Evolutionary conservation across 805 yeast genomes (phyloP).

Genomic region (Lachancea sp.): DNA sequence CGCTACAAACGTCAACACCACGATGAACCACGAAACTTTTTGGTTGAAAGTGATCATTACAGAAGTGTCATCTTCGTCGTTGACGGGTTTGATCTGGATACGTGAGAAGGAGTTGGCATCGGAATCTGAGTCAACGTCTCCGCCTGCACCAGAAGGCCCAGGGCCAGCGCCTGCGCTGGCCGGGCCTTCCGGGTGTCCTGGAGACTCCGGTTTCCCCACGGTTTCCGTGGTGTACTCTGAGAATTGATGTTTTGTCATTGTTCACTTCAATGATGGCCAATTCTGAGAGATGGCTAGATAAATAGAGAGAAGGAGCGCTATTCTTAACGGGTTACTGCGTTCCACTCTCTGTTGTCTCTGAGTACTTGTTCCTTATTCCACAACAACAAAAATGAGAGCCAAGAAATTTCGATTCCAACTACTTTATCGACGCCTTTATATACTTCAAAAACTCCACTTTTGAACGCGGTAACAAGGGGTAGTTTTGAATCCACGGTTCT

Average conservation of each 20-base stretch:
- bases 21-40: slow-evolving; percentile 56
- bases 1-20: slow-evolving; percentile 64
- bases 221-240: slow-evolving; percentile 1
- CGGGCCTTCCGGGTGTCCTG: background rate
- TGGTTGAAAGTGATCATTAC: slow-evolving; percentile 44
- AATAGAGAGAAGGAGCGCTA: no score
- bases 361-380: no score
- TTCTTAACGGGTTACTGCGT: no score
- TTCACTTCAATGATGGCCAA: background rate
- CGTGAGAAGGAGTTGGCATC: slow-evolving; percentile 7
- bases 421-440: no score
- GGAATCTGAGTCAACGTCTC: slow-evolving; percentile 1
- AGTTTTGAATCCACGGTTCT: no score
- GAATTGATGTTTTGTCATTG: slow-evolving; percentile 3
- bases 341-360: no score
- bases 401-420: no score
- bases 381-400: no score
- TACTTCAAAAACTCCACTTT: no score
- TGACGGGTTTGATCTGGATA: slow-evolving; percentile 32
- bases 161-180: background rate
- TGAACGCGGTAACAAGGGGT: no score
- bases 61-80: slow-evolving; percentile 46
- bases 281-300: background rate
- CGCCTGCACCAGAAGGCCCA: background rate
- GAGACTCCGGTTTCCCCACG: background rate